Evolutionary conservation across 2,329 filamentous ascomycete genomes (phyloP), one percentile per base, ranked within the genome.

Genomic region (Pseudocercospora crystallina): DNA sequence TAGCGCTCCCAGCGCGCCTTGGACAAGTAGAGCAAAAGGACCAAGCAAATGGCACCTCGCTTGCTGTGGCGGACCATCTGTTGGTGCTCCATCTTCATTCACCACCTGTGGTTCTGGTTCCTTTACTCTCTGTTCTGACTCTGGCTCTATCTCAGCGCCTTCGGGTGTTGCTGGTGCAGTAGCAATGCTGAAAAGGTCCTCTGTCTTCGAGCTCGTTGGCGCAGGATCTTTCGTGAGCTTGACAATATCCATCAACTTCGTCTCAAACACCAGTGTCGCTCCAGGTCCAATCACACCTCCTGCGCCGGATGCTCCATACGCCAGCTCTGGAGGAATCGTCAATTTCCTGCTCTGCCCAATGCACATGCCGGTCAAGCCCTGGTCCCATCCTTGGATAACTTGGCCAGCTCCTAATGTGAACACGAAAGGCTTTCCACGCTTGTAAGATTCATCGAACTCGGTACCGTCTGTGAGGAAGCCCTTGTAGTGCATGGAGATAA

Each of bases 381-480:
- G 73, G 64, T 97, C 92, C 92, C 91, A 96, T 67, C 92, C 92
- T 75, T 88, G 85, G 69, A 99, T 99, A 43, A 97, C 94, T 69
- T 87, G 81, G 38, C 90, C 89, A 17, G 75, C 74, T 32, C 94
- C 94, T 30, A 99, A 76, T 56, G 77, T 83, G 75, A 99, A 97
- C 55, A 69, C 75, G 66, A 99, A 83, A 5, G 94, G 92, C 52
- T 73, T 69, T 32, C 84, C 83, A 37, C 91, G 83, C 61, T 91
- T 84, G 73, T 95, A 95, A 71, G 77, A 81, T 57, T 89, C 83
- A 73, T 96, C 92, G 67, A 97, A 97, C 69, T 94, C 78, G 54
- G 81, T 77, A 64, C 90, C 92, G 58, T 84, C 82, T 44, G 65
- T 67, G 12, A 82, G 64, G 2, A 72, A 74, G 30, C 80, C 80